Conservation (phyloP, 2,329 filamentous ascomycete species). For the Tolypocladium album region DNA sequence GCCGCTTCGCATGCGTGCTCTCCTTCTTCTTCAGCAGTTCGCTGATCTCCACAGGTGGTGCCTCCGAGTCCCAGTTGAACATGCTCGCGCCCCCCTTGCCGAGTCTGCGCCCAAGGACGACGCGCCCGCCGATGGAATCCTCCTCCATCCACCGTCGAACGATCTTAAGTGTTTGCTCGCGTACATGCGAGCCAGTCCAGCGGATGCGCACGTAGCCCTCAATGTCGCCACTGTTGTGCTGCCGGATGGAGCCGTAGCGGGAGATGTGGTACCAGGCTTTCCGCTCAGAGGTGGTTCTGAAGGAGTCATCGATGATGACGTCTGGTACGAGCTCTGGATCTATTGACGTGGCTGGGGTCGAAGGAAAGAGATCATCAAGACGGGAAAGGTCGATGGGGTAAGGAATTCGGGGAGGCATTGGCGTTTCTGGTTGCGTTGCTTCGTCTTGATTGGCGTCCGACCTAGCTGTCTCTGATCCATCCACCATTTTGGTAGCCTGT, state of each 20-base stretch:
- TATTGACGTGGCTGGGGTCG: constrained; percentile 9
- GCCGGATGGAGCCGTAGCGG: constrained; percentile 45
- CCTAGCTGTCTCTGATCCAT: background rate
- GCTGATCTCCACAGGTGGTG: constrained; percentile 36
- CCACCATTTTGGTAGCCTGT: background rate
- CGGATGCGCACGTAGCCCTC: constrained; percentile 48
- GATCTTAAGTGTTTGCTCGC: constrained; percentile 42
- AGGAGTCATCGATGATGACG: constrained; percentile 38
- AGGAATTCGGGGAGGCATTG: constrained; percentile 6
- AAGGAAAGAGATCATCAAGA: constrained; percentile 22
- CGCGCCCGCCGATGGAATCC: constrained; percentile 45
- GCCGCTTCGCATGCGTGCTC: background rate
- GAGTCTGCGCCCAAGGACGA: constrained; percentile 23
- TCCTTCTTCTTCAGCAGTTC: constrained; percentile 20
- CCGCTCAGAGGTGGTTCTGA: constrained; percentile 44
- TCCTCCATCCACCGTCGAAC: constrained; percentile 58
- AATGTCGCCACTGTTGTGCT: constrained; percentile 45
- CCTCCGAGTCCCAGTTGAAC: constrained; percentile 51
- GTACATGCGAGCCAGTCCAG: constrained; percentile 45
- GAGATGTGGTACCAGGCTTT: constrained; percentile 57
- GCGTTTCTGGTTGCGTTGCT: background rate
- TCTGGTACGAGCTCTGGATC: constrained; percentile 30
- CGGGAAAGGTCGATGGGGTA: constrained; percentile 22
- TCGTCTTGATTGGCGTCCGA: background rate
- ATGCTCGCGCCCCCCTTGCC: constrained; percentile 33